Evolutionary conservation across 805 yeast species (phyloP).

Genomic region (Saturnispora sekii): DNA sequence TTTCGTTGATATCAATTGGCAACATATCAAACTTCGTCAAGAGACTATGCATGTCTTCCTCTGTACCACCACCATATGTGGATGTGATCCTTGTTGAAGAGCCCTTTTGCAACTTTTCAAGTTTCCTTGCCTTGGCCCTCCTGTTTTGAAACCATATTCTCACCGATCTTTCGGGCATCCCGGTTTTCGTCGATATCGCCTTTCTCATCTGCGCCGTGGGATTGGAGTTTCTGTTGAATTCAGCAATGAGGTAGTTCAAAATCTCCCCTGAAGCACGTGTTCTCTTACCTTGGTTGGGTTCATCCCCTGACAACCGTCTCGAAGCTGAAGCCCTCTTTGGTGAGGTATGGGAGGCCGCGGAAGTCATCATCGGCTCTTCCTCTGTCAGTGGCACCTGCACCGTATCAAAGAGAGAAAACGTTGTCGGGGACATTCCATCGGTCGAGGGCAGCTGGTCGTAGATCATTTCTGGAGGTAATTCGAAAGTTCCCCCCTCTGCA

Average conservation of each 20-base stretch:
- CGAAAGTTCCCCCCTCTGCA: neutral
- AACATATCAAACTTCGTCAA: slow-evolving; percentile 17
- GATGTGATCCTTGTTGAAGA: slow-evolving; percentile 7
- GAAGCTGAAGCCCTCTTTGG: slow-evolving; percentile 9
- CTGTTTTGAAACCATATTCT: slow-evolving; percentile 91
- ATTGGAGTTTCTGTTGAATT: slow-evolving; percentile 62
- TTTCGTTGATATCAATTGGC: slow-evolving; percentile 51
- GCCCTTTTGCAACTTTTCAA: slow-evolving; percentile 36
- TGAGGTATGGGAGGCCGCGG: slow-evolving; percentile 1
- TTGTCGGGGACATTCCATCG: slow-evolving; percentile 1
- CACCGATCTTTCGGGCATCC: slow-evolving; percentile 80
- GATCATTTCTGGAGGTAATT: neutral
- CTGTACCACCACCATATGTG: neutral
- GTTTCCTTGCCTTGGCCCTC: slow-evolving; percentile 66
- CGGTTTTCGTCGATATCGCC: slow-evolving; percentile 58
- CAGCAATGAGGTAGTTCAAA: slow-evolving; percentile 53
- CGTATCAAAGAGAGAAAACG: neutral
- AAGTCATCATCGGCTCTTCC: neutral
- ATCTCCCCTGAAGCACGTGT: slow-evolving; percentile 54
- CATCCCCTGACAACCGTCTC: slow-evolving; percentile 8
- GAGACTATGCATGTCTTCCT: slow-evolving; percentile 14
- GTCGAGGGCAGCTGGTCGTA: neutral
- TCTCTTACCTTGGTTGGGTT: slow-evolving; percentile 14
- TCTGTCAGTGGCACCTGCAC: neutral
- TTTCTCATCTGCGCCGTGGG: slow-evolving; percentile 68